These are phyloP conservation scores for Leptographium flavum DNA, from an alignment of 2,329 filamentous ascomycete species.

Conservation along the genomic window DNA sequence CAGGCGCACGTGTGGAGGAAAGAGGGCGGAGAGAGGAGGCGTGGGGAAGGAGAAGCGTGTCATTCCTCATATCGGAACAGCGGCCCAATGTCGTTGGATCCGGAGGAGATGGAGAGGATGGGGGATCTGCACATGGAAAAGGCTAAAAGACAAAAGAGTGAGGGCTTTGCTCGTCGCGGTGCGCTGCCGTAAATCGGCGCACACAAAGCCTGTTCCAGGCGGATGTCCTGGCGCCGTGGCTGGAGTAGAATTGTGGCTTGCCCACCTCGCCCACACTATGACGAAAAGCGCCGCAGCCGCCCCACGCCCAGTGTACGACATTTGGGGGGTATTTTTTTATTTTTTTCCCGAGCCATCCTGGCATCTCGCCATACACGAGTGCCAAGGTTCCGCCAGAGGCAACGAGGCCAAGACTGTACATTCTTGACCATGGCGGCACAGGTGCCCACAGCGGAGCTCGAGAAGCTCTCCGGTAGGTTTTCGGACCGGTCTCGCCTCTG, in stretches of 20 bases:
- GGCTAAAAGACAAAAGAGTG: too few relatives aligned
- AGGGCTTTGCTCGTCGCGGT: too few relatives aligned
- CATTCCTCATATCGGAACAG: slow-evolving; percentile 45
- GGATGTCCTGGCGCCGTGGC: background rate
- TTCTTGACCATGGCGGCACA: slow-evolving; percentile 2
- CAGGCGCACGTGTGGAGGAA: slow-evolving; percentile 5
- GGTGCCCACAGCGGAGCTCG: slow-evolving; percentile 1
- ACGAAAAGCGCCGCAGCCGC: background rate
- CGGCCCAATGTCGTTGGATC: background rate
- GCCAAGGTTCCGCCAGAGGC: background rate
- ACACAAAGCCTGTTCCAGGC: too few relatives aligned
- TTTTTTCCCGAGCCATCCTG: background rate
- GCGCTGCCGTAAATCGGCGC: too few relatives aligned
- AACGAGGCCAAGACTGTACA: background rate
- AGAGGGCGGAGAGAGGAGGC: slow-evolving; percentile 15
- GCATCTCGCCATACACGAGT: background rate
- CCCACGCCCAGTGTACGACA: background rate
- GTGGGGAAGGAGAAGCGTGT: slow-evolving; percentile 27
- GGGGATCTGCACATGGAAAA: too few relatives aligned
- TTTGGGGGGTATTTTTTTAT: background rate
- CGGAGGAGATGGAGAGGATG: background rate
- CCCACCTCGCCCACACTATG: background rate
- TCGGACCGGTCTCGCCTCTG: too few relatives aligned
- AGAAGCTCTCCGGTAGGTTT: slow-evolving; percentile 3
- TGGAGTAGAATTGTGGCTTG: background rate